Evolutionary conservation across 495 filamentous ascomycete species (phyloP).

Genomic region (Penicillium pulvis): DNA sequence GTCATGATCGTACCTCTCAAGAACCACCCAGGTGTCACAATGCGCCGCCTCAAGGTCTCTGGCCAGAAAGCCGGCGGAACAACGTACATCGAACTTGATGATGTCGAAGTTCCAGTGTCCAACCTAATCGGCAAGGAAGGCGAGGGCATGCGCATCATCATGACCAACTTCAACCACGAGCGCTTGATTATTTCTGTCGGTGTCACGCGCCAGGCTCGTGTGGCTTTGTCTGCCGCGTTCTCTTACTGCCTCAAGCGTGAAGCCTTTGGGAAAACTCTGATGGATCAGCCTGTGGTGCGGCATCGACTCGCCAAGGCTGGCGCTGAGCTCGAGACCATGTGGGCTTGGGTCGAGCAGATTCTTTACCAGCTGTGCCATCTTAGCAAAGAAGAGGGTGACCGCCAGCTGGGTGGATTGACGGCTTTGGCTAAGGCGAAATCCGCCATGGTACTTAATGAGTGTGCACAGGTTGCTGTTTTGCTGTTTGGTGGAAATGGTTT

Average conservation of each 20-base stretch:
- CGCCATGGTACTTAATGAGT: slow-evolving; percentile 69
- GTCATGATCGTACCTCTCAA: slow-evolving; percentile 70
- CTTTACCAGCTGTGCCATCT: slow-evolving; percentile 68
- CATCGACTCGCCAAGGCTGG: slow-evolving; percentile 72
- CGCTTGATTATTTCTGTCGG: slow-evolving; percentile 66
- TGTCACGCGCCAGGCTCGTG: slow-evolving; percentile 61
- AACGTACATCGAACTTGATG: slow-evolving; percentile 75
- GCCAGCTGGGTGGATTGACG: slow-evolving; percentile 67
- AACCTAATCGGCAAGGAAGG: slow-evolving; percentile 75
- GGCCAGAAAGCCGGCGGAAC: slow-evolving; percentile 67
- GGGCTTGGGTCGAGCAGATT: slow-evolving; percentile 75
- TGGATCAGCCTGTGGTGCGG: slow-evolving; percentile 74
- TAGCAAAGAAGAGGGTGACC: slow-evolving; percentile 62
- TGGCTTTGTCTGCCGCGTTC: slow-evolving; percentile 65
- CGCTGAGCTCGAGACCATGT: slow-evolving; percentile 67
- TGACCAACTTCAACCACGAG: slow-evolving; percentile 88
- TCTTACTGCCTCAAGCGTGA: slow-evolving; percentile 71
- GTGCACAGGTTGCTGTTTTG: slow-evolving; percentile 65
- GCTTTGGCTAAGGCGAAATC: slow-evolving; percentile 71
- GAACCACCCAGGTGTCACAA: slow-evolving; percentile 60
- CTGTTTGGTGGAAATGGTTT: slow-evolving; percentile 76
- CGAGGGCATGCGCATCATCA: slow-evolving; percentile 72
- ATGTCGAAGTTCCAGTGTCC: slow-evolving; percentile 66
- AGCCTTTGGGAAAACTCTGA: slow-evolving; percentile 72
- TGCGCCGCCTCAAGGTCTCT: slow-evolving; percentile 63